Evolutionary conservation across 73 alveolate species (phyloP).

Genomic region (Paramecium octaurelia): DNA sequence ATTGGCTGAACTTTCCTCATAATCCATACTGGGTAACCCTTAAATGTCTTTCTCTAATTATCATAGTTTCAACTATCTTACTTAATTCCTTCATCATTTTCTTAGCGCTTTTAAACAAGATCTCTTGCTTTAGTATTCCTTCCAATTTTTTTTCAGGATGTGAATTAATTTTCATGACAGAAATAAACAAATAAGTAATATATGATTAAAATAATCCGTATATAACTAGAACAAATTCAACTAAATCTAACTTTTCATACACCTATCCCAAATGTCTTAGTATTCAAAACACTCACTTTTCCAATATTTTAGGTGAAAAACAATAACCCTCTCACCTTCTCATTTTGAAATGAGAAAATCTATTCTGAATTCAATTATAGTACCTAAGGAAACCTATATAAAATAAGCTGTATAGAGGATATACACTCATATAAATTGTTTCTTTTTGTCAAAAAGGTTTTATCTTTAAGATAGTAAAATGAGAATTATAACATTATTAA

Average conservation of each 20-base stretch:
- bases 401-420: neutral
- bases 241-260: neutral
- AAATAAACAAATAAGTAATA: neutral
- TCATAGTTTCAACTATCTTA: neutral
- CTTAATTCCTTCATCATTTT: neutral
- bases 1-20: neutral
- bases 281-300: neutral
- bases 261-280: neutral
- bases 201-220: neutral
- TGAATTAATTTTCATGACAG: neutral
- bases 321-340: too few relatives aligned
- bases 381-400: neutral
- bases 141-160: slow-evolving; percentile 1
- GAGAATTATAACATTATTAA: neutral
- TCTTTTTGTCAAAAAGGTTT: neutral
- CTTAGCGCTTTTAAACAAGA: neutral
- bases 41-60: neutral
- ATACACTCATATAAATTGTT: neutral
- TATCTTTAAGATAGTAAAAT: neutral
- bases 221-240: neutral
- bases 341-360: too few relatives aligned
- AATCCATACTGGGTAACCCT: slow-evolving; percentile 18
- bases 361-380: neutral
- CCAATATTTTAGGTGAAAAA: neutral
- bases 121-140: neutral